These are phyloP conservation scores for Leucoagaricus sp. DNA, from an alignment of 1,284 basidiomycete genomes.

Conservation along the genomic window DNA sequence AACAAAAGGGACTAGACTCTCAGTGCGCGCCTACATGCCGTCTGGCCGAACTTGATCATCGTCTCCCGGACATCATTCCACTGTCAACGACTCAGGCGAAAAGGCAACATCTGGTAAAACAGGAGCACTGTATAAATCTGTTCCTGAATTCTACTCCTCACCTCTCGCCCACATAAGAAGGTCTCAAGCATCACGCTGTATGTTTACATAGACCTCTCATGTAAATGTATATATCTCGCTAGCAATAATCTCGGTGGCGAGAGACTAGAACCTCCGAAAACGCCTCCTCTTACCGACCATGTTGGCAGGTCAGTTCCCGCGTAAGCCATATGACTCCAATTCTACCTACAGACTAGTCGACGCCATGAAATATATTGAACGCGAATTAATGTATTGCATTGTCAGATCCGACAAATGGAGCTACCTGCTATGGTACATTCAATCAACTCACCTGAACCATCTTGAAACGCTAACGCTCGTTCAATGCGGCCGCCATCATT, in stretches of 20 bases:
- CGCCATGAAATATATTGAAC: neutral
- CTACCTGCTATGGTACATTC: slow-evolving; percentile 9
- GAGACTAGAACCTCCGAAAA: neutral
- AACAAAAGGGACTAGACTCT: too few relatives aligned
- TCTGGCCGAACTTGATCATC: too few relatives aligned
- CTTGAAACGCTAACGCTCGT: slow-evolving; percentile 2
- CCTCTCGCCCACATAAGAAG: too few relatives aligned
- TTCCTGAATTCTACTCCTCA: too few relatives aligned
- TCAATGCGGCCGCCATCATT: neutral
- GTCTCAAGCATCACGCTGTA: too few relatives aligned
- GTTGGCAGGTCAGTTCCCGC: slow-evolving; percentile 5
- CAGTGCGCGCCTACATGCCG: too few relatives aligned
- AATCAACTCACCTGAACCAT: slow-evolving; percentile 7
- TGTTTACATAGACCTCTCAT: slow-evolving; percentile 1
- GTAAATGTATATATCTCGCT: neutral
- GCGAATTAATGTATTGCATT: slow-evolving; percentile 1
- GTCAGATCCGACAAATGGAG: neutral
- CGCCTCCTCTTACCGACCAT: too few relatives aligned
- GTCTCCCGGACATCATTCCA: too few relatives aligned
- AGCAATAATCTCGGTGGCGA: neutral
- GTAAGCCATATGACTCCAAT: neutral
- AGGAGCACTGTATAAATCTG: too few relatives aligned
- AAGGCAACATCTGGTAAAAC: too few relatives aligned
- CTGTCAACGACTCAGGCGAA: too few relatives aligned
- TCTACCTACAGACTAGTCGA: too few relatives aligned